phyloP scores from a whole-genome alignment of 2,329 filamentous ascomycete genomes.

The Claviceps monticola region DNA sequence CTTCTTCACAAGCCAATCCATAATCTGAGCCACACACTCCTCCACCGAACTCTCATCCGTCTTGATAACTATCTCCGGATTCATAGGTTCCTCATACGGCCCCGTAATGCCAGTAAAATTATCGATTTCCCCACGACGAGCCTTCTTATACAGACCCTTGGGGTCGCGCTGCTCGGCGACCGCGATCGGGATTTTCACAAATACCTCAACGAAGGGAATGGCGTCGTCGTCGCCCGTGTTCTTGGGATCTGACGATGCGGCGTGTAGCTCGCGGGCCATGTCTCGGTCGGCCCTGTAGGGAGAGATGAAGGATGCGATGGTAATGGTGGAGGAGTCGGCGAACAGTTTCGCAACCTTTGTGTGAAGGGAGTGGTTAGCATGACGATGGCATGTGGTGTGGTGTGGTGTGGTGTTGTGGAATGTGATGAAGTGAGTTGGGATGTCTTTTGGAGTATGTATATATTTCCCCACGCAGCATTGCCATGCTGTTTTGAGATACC shows the following conservation, averaged over 20 bases:
- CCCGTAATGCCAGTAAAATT: constrained; percentile 94
- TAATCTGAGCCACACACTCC: constrained; percentile 77
- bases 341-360: constrained; percentile 80
- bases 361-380: background rate
- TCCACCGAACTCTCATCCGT: constrained; percentile 73
- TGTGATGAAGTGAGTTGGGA: too few species aligned
- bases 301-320: constrained; percentile 93
- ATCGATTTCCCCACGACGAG: constrained; percentile 82
- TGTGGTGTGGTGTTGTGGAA: too few species aligned
- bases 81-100: constrained; percentile 81
- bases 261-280: constrained; percentile 69
- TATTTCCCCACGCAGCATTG: too few species aligned
- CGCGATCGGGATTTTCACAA: constrained; percentile 79
- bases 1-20: constrained; percentile 61
- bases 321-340: constrained; percentile 74
- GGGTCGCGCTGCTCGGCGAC: constrained; percentile 91
- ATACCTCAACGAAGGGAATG: constrained; percentile 87
- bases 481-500: too few species aligned
- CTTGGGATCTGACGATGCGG: constrained; percentile 27
- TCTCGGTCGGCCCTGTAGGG: constrained; percentile 82
- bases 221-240: constrained; percentile 41
- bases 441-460: background rate
- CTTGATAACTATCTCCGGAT: constrained; percentile 75
- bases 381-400: too few species aligned
- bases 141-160: constrained; percentile 97